These are phyloP conservation scores for Podila clonocystis DNA, from an alignment of 192 early-diverging fungal genomes.

Conservation along the genomic window DNA sequence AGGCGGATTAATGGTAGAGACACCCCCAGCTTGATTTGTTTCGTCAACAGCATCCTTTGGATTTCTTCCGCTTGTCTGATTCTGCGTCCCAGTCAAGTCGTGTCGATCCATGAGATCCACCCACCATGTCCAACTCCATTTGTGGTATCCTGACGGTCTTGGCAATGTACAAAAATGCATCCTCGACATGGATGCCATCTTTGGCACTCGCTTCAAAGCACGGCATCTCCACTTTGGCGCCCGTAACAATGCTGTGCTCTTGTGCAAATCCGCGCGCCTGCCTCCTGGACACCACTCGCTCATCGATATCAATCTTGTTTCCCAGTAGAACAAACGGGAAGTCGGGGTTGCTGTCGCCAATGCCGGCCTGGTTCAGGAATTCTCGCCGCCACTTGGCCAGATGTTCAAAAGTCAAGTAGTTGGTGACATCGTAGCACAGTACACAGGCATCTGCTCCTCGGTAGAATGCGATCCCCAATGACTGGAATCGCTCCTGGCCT, in stretches of 20 bases:
- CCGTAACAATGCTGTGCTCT: constrained; percentile 77
- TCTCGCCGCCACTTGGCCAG: constrained; percentile 95
- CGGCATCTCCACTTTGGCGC: constrained; percentile 87
- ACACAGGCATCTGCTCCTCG: constrained; percentile 98
- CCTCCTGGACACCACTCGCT: constrained; percentile 73
- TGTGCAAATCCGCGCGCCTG: constrained; percentile 74
- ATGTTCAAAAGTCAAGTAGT: constrained; percentile 88
- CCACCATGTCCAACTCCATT: constrained; percentile 62
- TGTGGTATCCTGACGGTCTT: constrained; percentile 63
- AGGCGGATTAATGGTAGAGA: too few species aligned
- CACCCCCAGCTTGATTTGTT: too few species aligned
- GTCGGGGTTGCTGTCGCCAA: constrained; percentile 77
- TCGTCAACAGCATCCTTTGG: constrained; percentile 23
- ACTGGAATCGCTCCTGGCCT: constrained; percentile 97
- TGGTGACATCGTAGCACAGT: constrained; percentile 95
- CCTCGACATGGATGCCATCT: constrained; percentile 94
- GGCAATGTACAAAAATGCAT: constrained; percentile 93
- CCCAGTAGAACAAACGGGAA: constrained; percentile 99
- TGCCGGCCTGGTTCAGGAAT: constrained; percentile 89
- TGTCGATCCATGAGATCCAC: constrained; percentile 8
- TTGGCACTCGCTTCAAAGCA: constrained; percentile 99
- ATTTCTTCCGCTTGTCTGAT: constrained; percentile 27
- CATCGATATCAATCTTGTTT: constrained; percentile 97
- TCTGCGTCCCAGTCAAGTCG: constrained; percentile 45
- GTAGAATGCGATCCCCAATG: constrained; percentile 96